Evolutionary conservation across 2,329 filamentous ascomycete genomes (phyloP), one percentile per base, ranked within the genome.

Genomic region (Pseudogymnoascus sp.): DNA sequence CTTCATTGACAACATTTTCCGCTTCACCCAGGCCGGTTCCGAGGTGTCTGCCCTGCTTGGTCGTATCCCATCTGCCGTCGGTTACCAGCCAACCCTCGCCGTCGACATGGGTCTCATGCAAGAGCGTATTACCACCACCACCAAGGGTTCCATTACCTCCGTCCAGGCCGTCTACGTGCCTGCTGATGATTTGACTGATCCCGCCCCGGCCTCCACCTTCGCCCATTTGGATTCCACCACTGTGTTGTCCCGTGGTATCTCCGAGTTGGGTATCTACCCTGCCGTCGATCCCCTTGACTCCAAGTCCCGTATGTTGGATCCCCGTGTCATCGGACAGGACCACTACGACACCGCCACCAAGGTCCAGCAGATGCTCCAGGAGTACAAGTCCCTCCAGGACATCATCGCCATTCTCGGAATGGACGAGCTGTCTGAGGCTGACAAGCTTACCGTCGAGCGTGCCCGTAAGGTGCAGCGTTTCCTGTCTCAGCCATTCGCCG

Each of bases 1-100:
- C 79, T 97, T 97, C 86, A 97, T 97, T 79, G 94, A 99, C 89
- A 99, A 99, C 86, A 97, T 99, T 82, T 97, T 97, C 91, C 89
- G 94, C 76, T 97, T 97, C 86, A 97, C 93, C 70, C 93, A 97
- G 83, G 94, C 94, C 78, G 94, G 94, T 92, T 97, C 94, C 74
- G 94, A 99, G 83, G 94, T 99, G 86, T 97, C 93, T 83, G 94
- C 94, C 75, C 87, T 99, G 77, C 86, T 99, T 69, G 94, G 94
- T 85, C 93, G 94, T 92, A 99, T 99, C 74, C 94, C 94, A 80
- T 99, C 94, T 85, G 94, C 94, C 77, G 94, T 99, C 89, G 94
- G 94, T 88, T 99, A 99, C 87, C 94, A 97, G 81, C 92, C 92
- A 76, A 97, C 92, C 72, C 90, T 97, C 74, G 92, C 92, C 81